A percentile compares a stretch with the other conserved stretches of the same genome.
phyloP scores from a whole-genome alignment of 176 grass and related monocot species.

The Pharus latifolius region DNA sequence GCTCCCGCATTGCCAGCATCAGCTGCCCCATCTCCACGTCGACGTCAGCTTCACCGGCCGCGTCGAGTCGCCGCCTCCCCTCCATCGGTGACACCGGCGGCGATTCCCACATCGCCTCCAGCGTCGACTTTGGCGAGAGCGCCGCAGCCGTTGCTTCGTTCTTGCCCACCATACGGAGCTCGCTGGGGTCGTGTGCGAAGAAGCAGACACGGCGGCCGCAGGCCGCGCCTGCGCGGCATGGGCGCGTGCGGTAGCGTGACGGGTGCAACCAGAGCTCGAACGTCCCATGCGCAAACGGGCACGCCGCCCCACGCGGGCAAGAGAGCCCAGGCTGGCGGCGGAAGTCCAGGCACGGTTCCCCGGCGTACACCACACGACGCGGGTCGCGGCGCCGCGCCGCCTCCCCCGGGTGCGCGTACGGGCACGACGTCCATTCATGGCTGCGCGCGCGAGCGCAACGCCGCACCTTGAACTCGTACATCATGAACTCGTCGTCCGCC shows the following conservation, averaged over 20 bases:
- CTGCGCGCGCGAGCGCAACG: constrained; percentile 66
- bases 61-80: not conserved
- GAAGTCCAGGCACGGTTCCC: constrained; percentile 78
- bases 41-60: not conserved
- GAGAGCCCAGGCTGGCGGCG: constrained; percentile 15
- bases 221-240: constrained; percentile 56
- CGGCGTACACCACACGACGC: constrained; percentile 58
- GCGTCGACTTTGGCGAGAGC: constrained; percentile 54
- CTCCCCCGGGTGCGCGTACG: constrained; percentile 88
- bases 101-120: constrained; percentile 49
- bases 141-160: constrained; percentile 34
- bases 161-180: constrained; percentile 42
- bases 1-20: constrained; percentile 47
- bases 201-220: constrained; percentile 90
- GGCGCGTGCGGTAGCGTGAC: constrained; percentile 74
- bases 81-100: constrained; percentile 63
- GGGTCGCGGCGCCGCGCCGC: constrained; percentile 73
- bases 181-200: constrained; percentile 72
- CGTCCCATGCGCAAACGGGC: constrained; percentile 87
- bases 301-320: constrained; percentile 56
- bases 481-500: constrained; percentile 89
- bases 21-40: constrained; percentile 46
- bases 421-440: constrained; percentile 98
- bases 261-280: constrained; percentile 98
- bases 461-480: constrained; percentile 97